These are phyloP conservation scores for Gossypium arboreum DNA, from an alignment of 345 rosid genomes.

Conservation along the genomic window DNA sequence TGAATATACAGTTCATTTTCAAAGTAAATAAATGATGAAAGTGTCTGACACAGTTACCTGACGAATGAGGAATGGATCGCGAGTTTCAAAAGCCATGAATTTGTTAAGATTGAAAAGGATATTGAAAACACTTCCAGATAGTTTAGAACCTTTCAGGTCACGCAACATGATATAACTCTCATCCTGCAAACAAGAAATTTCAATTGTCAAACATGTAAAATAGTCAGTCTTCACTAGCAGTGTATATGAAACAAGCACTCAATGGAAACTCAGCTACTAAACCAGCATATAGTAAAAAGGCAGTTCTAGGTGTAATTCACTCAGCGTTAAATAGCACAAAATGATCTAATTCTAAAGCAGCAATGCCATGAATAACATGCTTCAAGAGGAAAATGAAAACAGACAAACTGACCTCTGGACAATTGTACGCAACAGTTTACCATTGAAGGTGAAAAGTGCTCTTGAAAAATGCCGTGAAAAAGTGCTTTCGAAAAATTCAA, in stretches of 20 bases:
- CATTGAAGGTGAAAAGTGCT: too few species aligned
- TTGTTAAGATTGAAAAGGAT: conserved; percentile 94
- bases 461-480: too few species aligned
- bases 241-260: not conserved
- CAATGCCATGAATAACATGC: conserved; percentile 1
- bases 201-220: conserved; percentile 21
- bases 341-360: conserved; percentile 2
- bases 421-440: not conserved
- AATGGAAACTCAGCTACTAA: conserved; percentile 3
- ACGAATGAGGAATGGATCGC: conserved; percentile 96
- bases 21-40: not conserved
- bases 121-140: conserved; percentile 86
- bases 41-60: conserved; percentile 47
- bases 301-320: not conserved
- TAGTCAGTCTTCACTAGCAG: not conserved
- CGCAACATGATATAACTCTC: conserved; percentile 59
- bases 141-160: conserved; percentile 82
- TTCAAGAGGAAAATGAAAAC: not conserved
- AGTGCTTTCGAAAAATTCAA: too few species aligned
- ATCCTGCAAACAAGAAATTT: conserved; percentile 42
- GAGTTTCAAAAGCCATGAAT: conserved; percentile 95
- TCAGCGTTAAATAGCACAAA: conserved; percentile 1
- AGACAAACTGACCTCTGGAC: not conserved
- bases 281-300: not conserved
- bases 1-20: not conserved